A percentile compares a stretch with the other conserved stretches of the same genome.
These are phyloP conservation scores for Betula pendula DNA, from an alignment of 306 rosid genomes.

Conservation along the genomic window DNA sequence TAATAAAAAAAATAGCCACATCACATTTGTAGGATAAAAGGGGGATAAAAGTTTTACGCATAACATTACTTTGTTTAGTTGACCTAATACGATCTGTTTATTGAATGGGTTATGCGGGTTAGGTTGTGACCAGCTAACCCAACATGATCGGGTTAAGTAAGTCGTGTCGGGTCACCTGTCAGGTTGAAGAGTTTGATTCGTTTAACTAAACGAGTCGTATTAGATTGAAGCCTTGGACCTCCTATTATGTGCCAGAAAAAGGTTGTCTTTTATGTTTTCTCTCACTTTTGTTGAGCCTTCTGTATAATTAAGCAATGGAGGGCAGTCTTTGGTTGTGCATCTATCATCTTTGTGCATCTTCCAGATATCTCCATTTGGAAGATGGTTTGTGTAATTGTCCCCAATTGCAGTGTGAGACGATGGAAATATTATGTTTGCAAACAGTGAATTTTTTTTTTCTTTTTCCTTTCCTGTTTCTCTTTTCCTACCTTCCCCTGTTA, in stretches of 20 bases:
- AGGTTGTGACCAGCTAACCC: too few species aligned
- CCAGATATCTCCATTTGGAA: neutral
- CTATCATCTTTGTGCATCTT: constrained; percentile 1
- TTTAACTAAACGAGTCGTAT: too few species aligned
- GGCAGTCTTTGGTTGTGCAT: neutral
- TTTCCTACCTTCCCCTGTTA: neutral
- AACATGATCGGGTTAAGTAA: too few species aligned
- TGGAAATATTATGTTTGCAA: neutral
- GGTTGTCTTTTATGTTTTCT: neutral
- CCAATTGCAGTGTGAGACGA: neutral
- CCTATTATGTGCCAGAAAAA: neutral
- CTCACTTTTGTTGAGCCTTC: neutral
- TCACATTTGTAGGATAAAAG: too few species aligned
- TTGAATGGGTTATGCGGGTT: too few species aligned
- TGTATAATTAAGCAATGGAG: neutral
- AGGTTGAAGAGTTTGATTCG: too few species aligned
- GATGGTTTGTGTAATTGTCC: neutral
- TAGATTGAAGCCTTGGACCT: constrained; percentile 2
- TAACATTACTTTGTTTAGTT: too few species aligned
- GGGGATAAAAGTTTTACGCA: too few species aligned
- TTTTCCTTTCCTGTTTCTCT: neutral
- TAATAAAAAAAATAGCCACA: too few species aligned
- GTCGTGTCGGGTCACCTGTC: too few species aligned
- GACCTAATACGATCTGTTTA: too few species aligned
- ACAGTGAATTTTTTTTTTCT: too few species aligned